phyloP scores from a whole-genome alignment of 495 filamentous ascomycete genomes.

The Tetracladium marchalianum region DNA sequence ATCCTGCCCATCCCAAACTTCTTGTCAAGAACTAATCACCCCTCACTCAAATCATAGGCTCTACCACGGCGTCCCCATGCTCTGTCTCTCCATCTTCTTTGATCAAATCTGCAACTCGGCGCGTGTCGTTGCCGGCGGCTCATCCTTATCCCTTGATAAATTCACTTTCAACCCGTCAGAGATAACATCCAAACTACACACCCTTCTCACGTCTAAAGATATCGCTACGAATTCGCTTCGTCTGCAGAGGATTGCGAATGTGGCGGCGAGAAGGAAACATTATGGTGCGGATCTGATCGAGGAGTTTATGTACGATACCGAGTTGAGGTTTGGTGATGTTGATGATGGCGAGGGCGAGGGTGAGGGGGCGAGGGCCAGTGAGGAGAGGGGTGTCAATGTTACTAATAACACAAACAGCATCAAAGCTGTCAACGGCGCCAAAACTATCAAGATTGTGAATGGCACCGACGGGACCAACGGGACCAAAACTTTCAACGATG shows the following conservation, averaged over 20 bases:
- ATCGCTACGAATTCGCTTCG: constrained; percentile 21
- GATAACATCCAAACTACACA: constrained; percentile 17
- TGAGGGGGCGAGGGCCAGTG: constrained; percentile 11
- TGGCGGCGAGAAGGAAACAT: constrained; percentile 25
- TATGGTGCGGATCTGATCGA: constrained; percentile 29
- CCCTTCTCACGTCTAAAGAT: constrained; percentile 17
- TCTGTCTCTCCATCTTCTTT: constrained; percentile 25
- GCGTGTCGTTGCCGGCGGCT: constrained; percentile 23
- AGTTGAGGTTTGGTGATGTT: constrained; percentile 13
- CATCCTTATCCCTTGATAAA: constrained; percentile 23
- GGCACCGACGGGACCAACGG: too few relatives aligned
- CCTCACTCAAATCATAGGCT: too few relatives aligned
- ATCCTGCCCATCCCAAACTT: too few relatives aligned
- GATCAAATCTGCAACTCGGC: constrained; percentile 26
- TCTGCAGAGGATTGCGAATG: constrained; percentile 25
- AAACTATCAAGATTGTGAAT: too few relatives aligned
- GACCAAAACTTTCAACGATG: too few relatives aligned
- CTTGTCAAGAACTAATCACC: too few relatives aligned
- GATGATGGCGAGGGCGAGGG: constrained; percentile 6
- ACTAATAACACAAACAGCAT: too few relatives aligned
- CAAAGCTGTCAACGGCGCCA: too few relatives aligned
- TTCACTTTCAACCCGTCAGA: constrained; percentile 23
- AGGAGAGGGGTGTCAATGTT: too few relatives aligned
- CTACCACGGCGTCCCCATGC: constrained; percentile 26
- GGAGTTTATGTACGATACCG: constrained; percentile 28